These are phyloP conservation scores for Mariannaea sp. DNA, from an alignment of 2,329 filamentous ascomycete genomes.

Conservation along the genomic window DNA sequence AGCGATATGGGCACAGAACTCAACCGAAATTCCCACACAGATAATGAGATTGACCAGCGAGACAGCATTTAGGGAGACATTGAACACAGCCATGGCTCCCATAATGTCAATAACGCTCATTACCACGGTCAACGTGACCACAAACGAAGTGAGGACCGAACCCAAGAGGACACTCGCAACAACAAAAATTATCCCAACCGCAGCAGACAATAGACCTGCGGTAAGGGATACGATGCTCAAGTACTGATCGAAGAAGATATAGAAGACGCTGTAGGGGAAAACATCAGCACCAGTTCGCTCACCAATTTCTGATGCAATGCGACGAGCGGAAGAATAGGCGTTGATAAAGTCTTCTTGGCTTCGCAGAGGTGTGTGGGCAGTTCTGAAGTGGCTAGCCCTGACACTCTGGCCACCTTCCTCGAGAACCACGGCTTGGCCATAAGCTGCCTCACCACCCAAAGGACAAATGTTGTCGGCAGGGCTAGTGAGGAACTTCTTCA, in stretches of 20 bases:
- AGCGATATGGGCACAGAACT: slow-evolving; percentile 97
- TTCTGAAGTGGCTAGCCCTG: slow-evolving; percentile 87
- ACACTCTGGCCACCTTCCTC: slow-evolving; percentile 70
- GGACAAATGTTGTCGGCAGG: slow-evolving; percentile 85
- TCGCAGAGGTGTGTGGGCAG: slow-evolving; percentile 82
- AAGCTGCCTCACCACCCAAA: slow-evolving; percentile 85
- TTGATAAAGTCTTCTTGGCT: slow-evolving; percentile 92
- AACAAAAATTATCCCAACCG: slow-evolving; percentile 82
- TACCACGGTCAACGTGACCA: slow-evolving; percentile 83
- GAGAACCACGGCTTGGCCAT: slow-evolving; percentile 81
- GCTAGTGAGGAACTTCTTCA: slow-evolving; percentile 79
- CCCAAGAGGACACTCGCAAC: slow-evolving; percentile 83
- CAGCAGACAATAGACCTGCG: slow-evolving; percentile 77
- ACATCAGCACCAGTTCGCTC: slow-evolving; percentile 75
- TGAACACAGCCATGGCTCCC: slow-evolving; percentile 87
- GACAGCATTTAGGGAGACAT: slow-evolving; percentile 91
- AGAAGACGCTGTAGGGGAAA: slow-evolving; percentile 97
- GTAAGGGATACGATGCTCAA: slow-evolving; percentile 81
- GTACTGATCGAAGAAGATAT: slow-evolving; percentile 99
- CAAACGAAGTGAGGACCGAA: slow-evolving; percentile 77
- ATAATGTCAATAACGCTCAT: slow-evolving; percentile 97
- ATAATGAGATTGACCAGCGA: slow-evolving; percentile 96
- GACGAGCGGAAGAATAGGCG: slow-evolving; percentile 85
- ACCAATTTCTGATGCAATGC: slow-evolving; percentile 79
- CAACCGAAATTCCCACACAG: slow-evolving; percentile 93